Evolutionary conservation across 352 stramenopile species (phyloP), one percentile per base, ranked within the genome.

Genomic region (Phytophthora melonis): DNA sequence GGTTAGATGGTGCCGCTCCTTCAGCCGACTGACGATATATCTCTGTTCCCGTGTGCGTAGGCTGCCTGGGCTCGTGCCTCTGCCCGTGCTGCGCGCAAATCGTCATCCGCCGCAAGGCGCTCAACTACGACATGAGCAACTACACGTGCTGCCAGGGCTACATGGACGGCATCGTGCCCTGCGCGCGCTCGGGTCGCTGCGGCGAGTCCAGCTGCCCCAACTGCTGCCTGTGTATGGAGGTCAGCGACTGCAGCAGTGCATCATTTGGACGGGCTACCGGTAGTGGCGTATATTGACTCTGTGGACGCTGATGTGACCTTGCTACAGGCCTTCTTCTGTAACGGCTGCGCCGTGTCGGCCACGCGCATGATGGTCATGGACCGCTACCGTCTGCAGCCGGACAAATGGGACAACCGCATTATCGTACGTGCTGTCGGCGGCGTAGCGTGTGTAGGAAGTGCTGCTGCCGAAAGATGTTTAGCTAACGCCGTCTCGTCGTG

Each of bases 71-170:
- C 56, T 79, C 88, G 53, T 95, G 88, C 32, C 62, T 98, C 16
- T 98, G 93, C 43, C 91, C 88, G 19, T 97, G 88, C 68, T 98
- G 93, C 75, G 91, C 87, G 62, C 93, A 98, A 71, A 89, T 97
- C 50, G 78, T 94, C 66, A 94, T 98, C 70, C 88, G 95, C 7
- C 86, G 95, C 71, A 98, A 95, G 87, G 94, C 85, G 36, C 79
- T 98, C 8, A 95, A 97, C 74, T 86, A 88, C 23, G 94, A 97
- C 68, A 98, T 97, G 95, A 84, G 68, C 57, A 97, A 98, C 54
- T 98, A 98, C 79, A 83, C 75, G 54, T 98, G 93, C 79, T 98
- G 94, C 76, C 94, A 98, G 78, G 91, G 93, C 10, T 98, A 98
- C 78, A 97, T 98, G 80, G 91, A 96, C 55, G 86, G 88, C 63